Percentiles rank a stretch among this genome's conserved stretches.
Evolutionary conservation across 305 asterid species (phyloP).

Genomic region (Salvia sclarea): DNA sequence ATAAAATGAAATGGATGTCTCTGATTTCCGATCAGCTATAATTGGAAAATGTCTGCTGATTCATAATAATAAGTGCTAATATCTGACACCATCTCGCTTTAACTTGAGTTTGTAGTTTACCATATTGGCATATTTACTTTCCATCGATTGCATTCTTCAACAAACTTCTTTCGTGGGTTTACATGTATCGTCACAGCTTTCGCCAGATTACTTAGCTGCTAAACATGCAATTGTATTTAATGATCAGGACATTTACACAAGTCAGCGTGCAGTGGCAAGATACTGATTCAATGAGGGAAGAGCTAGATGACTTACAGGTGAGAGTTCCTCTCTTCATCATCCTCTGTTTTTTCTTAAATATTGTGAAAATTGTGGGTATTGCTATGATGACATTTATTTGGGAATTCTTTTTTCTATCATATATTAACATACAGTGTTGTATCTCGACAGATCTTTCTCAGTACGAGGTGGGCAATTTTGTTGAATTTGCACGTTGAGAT

Average conservation of each 20-base stretch:
- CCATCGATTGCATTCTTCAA: neutral
- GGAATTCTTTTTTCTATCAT: conserved; percentile 14
- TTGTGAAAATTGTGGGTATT: conserved; percentile 25
- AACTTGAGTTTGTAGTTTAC: neutral
- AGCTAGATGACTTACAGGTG: conserved; percentile 96
- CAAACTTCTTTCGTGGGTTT: conserved; percentile 20
- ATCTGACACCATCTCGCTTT: conserved; percentile 19
- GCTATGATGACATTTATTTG: conserved; percentile 14
- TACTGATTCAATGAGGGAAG: conserved; percentile 98
- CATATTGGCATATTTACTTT: conserved; percentile 8
- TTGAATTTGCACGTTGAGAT: conserved; percentile 96
- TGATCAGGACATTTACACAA: conserved; percentile 94
- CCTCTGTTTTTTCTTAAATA: neutral
- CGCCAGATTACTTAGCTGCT: conserved; percentile 20
- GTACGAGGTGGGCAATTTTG: conserved; percentile 98
- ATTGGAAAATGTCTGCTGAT: neutral
- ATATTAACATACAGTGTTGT: conserved; percentile 32
- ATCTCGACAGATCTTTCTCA: conserved; percentile 80
- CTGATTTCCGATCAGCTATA: conserved; percentile 8
- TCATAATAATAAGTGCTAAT: conserved; percentile 1
- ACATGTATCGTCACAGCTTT: conserved; percentile 6
- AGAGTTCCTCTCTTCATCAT: conserved; percentile 9
- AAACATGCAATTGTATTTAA: conserved; percentile 28
- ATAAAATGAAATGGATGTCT: neutral
- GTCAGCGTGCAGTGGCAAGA: conserved; percentile 99